Evolutionary conservation across 1,139 yeast genomes (phyloP).

Genomic region (Sugiyamaella grinbergsii): DNA sequence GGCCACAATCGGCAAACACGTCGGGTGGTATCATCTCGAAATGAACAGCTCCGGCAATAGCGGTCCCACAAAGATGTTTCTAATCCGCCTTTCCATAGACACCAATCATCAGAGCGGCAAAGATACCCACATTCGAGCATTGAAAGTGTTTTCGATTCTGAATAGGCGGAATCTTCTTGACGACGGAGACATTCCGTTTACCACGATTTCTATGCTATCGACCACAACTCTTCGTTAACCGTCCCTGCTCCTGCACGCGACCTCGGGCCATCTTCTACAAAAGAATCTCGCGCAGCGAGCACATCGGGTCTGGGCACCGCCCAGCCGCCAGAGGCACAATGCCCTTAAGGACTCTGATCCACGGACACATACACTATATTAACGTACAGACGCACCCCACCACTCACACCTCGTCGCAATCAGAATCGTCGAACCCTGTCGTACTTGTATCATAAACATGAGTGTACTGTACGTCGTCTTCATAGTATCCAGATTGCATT

Average conservation of each 20-base stretch:
- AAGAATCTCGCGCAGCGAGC: constrained; percentile 1
- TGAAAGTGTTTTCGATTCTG: constrained; percentile 53
- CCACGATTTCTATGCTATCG: constrained; percentile 40
- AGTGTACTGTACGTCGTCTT: constrained; percentile 8
- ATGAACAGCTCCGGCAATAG: constrained; percentile 59
- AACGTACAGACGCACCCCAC: neutral
- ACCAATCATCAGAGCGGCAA: constrained; percentile 95
- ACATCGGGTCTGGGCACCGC: neutral
- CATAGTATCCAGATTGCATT: constrained; percentile 15
- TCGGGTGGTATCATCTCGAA: constrained; percentile 82
- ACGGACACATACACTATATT: too few species aligned
- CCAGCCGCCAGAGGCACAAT: too few species aligned
- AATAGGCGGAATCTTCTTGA: constrained; percentile 18
- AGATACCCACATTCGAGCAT: constrained; percentile 85
- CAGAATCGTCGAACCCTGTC: neutral
- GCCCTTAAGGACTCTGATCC: too few species aligned
- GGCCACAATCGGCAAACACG: constrained; percentile 66
- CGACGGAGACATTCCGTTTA: constrained; percentile 37
- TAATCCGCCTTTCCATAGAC: constrained; percentile 66
- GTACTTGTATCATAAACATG: constrained; percentile 2
- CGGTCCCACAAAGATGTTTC: constrained; percentile 69
- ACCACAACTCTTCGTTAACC: constrained; percentile 42
- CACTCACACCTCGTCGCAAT: constrained; percentile 3
- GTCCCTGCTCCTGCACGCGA: neutral
- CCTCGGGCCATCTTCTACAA: too few species aligned